phyloP scores from a whole-genome alignment of 2,329 filamentous ascomycete species.

The Magnaporthiopsis rhizophila region DNA sequence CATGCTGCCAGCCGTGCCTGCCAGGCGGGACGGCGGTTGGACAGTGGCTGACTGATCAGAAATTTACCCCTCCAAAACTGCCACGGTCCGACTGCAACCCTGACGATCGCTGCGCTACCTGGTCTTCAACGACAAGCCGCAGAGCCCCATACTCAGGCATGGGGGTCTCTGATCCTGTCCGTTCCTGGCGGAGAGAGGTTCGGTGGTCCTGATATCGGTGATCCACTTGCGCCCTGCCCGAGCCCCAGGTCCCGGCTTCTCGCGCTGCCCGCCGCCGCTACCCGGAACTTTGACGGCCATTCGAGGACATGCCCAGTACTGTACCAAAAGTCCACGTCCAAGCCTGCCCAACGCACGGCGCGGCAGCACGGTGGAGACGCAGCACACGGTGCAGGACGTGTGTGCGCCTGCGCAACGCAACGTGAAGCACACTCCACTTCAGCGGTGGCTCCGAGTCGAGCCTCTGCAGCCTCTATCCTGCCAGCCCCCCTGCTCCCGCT shows the following conservation, averaged over 20 bases:
- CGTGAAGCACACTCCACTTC: neutral
- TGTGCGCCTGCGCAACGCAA: neutral
- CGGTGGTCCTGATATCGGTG: neutral
- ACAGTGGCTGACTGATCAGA: neutral
- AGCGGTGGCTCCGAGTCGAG: neutral
- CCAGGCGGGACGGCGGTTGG: neutral
- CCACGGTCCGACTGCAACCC: neutral
- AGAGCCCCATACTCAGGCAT: neutral
- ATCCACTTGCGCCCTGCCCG: neutral
- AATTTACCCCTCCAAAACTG: neutral
- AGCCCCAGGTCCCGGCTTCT: neutral
- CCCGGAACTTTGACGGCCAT: neutral
- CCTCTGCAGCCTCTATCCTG: neutral
- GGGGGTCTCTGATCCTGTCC: neutral
- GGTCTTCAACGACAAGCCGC: neutral
- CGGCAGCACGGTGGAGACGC: neutral
- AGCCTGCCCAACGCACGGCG: neutral
- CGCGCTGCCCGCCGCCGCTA: no score
- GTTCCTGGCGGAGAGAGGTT: neutral
- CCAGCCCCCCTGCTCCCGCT: neutral
- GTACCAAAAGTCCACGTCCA: neutral
- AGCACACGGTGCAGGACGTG: neutral
- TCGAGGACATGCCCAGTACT: neutral
- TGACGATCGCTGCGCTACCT: neutral
- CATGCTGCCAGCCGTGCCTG: neutral